These are phyloP conservation scores for Coemansia sp. DNA, from an alignment of 192 early-diverging fungal genomes.

Conservation along the genomic window DNA sequence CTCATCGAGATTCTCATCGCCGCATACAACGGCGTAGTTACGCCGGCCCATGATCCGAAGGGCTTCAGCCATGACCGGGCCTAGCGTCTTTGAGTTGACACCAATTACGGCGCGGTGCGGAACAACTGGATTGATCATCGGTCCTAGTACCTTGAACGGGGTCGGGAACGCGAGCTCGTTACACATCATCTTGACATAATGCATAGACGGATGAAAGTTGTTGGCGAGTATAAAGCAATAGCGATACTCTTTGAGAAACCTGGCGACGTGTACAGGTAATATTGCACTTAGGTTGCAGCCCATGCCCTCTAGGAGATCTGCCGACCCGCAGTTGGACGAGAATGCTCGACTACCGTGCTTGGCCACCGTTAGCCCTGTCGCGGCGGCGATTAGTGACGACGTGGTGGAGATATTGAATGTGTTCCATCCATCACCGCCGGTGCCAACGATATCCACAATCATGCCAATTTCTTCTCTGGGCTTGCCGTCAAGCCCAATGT, in stretches of 20 bases:
- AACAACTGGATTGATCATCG: slow-evolving; percentile 85
- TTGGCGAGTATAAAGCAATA: slow-evolving; percentile 96
- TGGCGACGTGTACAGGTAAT: slow-evolving; percentile 65
- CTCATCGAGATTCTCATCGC: slow-evolving; percentile 89
- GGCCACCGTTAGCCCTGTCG: slow-evolving; percentile 85
- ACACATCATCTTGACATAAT: slow-evolving; percentile 69
- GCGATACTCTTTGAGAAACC: slow-evolving; percentile 62
- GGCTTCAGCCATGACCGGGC: slow-evolving; percentile 81
- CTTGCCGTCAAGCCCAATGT: slow-evolving; percentile 53
- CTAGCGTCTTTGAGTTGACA: slow-evolving; percentile 81
- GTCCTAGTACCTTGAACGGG: slow-evolving; percentile 93
- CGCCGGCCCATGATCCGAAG: slow-evolving; percentile 76
- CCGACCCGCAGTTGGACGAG: slow-evolving; percentile 90
- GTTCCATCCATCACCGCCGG: slow-evolving; percentile 97
- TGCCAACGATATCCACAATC: slow-evolving; percentile 93
- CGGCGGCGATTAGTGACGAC: slow-evolving; percentile 87
- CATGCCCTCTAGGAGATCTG: slow-evolving; percentile 88
- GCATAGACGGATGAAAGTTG: slow-evolving; percentile 91
- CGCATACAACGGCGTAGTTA: slow-evolving; percentile 90
- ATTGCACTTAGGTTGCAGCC: slow-evolving; percentile 75
- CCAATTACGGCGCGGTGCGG: slow-evolving; percentile 87
- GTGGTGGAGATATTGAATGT: slow-evolving; percentile 98
- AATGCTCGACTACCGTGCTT: slow-evolving; percentile 97
- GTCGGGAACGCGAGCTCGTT: slow-evolving; percentile 92
- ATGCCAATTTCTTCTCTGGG: slow-evolving; percentile 40